Evolutionary conservation across 2,329 filamentous ascomycete species (phyloP), one percentile per base, ranked within the genome.

Genomic region (Phoma sp.): DNA sequence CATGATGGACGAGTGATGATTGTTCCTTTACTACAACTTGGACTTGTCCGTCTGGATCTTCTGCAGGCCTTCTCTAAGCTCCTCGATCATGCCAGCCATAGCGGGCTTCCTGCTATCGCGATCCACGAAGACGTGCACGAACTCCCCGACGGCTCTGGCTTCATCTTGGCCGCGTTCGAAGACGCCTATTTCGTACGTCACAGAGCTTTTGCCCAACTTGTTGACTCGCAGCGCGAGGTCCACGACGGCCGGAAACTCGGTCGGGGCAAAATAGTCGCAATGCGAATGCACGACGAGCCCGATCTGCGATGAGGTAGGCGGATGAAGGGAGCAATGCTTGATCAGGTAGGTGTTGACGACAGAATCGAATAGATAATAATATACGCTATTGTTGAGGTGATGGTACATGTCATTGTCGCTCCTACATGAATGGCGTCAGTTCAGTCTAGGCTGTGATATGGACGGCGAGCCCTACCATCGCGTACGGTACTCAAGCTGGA

Each of bases 371-470:
- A 96, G 82, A 58, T 89, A 88, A 66, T 90, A 90, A 76, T 96
- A 96, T 48, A 95, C 83, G 36, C 87, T 89, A 71, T 96, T 96
- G 78, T 96, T 96, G 81, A 96, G 86, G 72, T 98, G 93, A 57
- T 90, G 83, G 75, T 95, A 96, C 90, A 96, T 95, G 78, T 96
- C 92, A 71, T 96, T 96, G 76, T 96, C 92, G 73, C 86, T 87
- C 91, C 91, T 50, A 18, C 18, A 18, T 18, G 30, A 38, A 10
- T 24, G 37, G 23, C 30, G 61, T 67, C 25, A 67, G 60, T 36
- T 18, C 10, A 8, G 2, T 33, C 32, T 33, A 11, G 2, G 22
- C 18, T 33, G 18, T 25, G 14, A 18, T 32, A 37, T 13, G 25
- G 25, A 43, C 18, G 22, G 9, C 33, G 25, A 23, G 23, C n/a